phyloP scores from a whole-genome alignment of 2,329 filamentous ascomycete genomes.

The Ascochyta clinopodiicola region DNA sequence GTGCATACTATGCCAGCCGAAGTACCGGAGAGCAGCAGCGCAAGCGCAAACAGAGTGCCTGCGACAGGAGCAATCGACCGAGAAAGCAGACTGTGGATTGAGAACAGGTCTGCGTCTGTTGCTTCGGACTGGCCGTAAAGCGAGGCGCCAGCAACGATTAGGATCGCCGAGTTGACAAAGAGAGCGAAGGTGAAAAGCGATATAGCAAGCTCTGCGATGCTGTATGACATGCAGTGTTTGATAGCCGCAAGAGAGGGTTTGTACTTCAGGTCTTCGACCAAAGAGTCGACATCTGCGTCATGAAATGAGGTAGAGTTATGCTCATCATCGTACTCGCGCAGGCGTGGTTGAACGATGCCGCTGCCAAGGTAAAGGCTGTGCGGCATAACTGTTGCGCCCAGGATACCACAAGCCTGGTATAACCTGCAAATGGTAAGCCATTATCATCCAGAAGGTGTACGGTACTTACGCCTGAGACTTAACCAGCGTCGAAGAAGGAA shows the following conservation, averaged over 20 bases:
- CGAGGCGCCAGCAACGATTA: slow-evolving; percentile 81
- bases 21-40: slow-evolving; percentile 78
- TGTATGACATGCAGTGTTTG: slow-evolving; percentile 74
- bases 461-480: slow-evolving; percentile 56
- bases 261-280: slow-evolving; percentile 61
- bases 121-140: slow-evolving; percentile 68
- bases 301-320: slow-evolving; percentile 8
- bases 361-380: slow-evolving; percentile 65
- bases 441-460: background rate
- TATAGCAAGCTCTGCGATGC: slow-evolving; percentile 71
- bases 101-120: slow-evolving; percentile 77
- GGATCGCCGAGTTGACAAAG: slow-evolving; percentile 82
- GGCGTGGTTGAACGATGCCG: slow-evolving; percentile 62
- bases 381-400: slow-evolving; percentile 75
- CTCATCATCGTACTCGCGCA: slow-evolving; percentile 44
- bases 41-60: slow-evolving; percentile 83
- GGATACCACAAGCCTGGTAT: slow-evolving; percentile 73
- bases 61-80: slow-evolving; percentile 74
- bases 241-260: slow-evolving; percentile 76
- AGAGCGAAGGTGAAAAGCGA: slow-evolving; percentile 83
- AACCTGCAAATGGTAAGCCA: slow-evolving; percentile 46
- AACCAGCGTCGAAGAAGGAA: slow-evolving; percentile 61
- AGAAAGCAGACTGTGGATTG: slow-evolving; percentile 77
- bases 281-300: slow-evolving; percentile 24
- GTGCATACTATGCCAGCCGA: slow-evolving; percentile 88